These are phyloP conservation scores for Acrasis kona DNA, from an alignment of 78 protist species.

Conservation along the genomic window DNA sequence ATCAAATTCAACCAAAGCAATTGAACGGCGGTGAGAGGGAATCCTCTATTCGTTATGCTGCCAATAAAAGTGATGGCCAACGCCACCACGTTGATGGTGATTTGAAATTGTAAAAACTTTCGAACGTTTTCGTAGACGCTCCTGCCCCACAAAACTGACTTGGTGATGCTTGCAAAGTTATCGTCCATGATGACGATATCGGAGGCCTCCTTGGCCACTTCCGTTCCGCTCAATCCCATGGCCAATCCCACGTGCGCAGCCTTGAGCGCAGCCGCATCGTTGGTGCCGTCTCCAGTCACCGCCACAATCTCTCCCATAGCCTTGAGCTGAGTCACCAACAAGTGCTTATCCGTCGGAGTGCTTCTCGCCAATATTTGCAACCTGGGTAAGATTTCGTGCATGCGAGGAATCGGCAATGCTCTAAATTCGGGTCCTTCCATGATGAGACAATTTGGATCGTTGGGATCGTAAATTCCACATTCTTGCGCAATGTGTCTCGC, in stretches of 20 bases:
- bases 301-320: constrained; percentile 70
- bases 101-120: constrained; percentile 71
- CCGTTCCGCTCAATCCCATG: constrained; percentile 81
- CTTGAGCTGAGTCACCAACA: constrained; percentile 60
- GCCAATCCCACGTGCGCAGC: constrained; percentile 81
- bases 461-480: constrained; percentile 43
- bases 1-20: constrained; percentile 82
- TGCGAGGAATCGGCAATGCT: constrained; percentile 3
- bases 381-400: neutral
- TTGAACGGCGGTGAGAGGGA: constrained; percentile 75
- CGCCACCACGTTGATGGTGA: constrained; percentile 72
- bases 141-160: constrained; percentile 44
- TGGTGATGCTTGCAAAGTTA: constrained; percentile 72
- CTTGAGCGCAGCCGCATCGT: constrained; percentile 77
- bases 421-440: constrained; percentile 50
- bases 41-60: constrained; percentile 21
- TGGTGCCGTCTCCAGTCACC: constrained; percentile 85
- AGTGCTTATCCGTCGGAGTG: constrained; percentile 70
- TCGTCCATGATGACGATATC: constrained; percentile 87
- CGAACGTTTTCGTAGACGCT: constrained; percentile 59
- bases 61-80: constrained; percentile 60
- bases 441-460: constrained; percentile 10
- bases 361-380: constrained; percentile 80
- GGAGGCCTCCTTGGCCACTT: constrained; percentile 83
- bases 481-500: constrained; percentile 73